A percentile compares a stretch with the other conserved stretches of the same genome.
Conservation (phyloP, 306 rosid species). For the Boehmeria nivea region DNA sequence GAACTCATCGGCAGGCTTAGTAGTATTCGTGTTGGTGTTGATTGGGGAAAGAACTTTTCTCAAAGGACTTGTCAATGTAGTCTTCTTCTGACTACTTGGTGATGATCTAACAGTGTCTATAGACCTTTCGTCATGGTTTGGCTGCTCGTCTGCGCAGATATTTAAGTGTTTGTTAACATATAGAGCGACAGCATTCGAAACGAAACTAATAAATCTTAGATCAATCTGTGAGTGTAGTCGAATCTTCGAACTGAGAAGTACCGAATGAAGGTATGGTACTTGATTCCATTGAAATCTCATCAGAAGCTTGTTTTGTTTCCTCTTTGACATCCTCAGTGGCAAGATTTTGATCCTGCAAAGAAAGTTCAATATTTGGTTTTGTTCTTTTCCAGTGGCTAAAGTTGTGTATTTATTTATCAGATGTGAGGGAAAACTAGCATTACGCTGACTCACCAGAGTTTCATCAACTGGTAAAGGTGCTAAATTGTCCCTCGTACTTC, state of each 20-base stretch:
- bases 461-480: slow-evolving; percentile 1
- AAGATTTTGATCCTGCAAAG: slow-evolving; percentile 26
- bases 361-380: no score
- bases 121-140: no score
- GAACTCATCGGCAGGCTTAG: slow-evolving; percentile 15
- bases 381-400: no score
- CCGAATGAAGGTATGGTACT: not conserved
- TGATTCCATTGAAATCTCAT: slow-evolving; percentile 26
- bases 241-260: slow-evolving; percentile 4
- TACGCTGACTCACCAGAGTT: not conserved
- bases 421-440: not conserved
- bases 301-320: slow-evolving; percentile 21
- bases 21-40: slow-evolving; percentile 36
- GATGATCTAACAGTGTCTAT: slow-evolving; percentile 9
- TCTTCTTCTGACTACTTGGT: slow-evolving; percentile 23
- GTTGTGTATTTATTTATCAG: not conserved
- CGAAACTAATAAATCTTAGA: no score
- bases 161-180: no score
- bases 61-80: slow-evolving; percentile 32
- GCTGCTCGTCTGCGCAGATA: slow-evolving; percentile 37
- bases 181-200: no score
- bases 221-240: no score
- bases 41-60: slow-evolving; percentile 69
- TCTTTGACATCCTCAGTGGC: slow-evolving; percentile 24
- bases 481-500: not conserved